A percentile compares a stretch with the other conserved stretches of the same genome.
Evolutionary conservation across 371 early-diverging fungal genomes (phyloP).

Genomic region (Rhizopus microsporus): DNA sequence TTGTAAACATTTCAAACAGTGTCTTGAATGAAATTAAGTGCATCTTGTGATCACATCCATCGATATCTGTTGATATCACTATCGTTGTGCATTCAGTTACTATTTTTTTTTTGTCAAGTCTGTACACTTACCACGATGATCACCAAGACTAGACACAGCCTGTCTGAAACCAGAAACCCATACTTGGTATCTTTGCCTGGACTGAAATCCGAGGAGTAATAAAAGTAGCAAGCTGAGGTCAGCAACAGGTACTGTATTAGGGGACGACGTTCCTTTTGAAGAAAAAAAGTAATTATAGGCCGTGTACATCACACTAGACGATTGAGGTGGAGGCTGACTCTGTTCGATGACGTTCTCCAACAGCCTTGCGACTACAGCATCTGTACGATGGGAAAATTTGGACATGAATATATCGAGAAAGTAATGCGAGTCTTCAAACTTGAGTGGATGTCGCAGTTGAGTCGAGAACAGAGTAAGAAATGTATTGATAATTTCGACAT

Average conservation of each 20-base stretch:
- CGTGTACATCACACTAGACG: slow-evolving; percentile 66
- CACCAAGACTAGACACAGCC: slow-evolving; percentile 56
- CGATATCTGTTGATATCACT: slow-evolving; percentile 28
- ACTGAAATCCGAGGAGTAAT: slow-evolving; percentile 48
- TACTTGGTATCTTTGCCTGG: slow-evolving; percentile 2
- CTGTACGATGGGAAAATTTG: slow-evolving; percentile 61
- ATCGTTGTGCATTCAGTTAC: background rate
- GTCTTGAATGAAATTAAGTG: slow-evolving; percentile 62
- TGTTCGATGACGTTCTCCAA: slow-evolving; percentile 67
- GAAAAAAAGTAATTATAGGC: slow-evolving; percentile 74
- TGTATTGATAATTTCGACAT: slow-evolving; percentile 66
- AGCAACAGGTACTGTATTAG: slow-evolving; percentile 58
- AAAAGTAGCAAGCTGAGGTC: slow-evolving; percentile 66
- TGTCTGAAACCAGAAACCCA: slow-evolving; percentile 49
- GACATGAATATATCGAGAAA: slow-evolving; percentile 63
- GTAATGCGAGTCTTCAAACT: slow-evolving; percentile 50
- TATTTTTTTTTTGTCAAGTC: background rate
- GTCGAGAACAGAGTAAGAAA: slow-evolving; percentile 66
- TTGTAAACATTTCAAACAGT: slow-evolving; percentile 65
- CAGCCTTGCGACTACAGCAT: slow-evolving; percentile 58
- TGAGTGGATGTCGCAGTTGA: slow-evolving; percentile 55
- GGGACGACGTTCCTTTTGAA: slow-evolving; percentile 38
- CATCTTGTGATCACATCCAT: slow-evolving; percentile 33
- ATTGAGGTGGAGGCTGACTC: slow-evolving; percentile 54
- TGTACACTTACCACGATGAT: slow-evolving; percentile 54